Evolutionary conservation across 805 yeast species (phyloP).

Genomic region (Starmerella bombicola): DNA sequence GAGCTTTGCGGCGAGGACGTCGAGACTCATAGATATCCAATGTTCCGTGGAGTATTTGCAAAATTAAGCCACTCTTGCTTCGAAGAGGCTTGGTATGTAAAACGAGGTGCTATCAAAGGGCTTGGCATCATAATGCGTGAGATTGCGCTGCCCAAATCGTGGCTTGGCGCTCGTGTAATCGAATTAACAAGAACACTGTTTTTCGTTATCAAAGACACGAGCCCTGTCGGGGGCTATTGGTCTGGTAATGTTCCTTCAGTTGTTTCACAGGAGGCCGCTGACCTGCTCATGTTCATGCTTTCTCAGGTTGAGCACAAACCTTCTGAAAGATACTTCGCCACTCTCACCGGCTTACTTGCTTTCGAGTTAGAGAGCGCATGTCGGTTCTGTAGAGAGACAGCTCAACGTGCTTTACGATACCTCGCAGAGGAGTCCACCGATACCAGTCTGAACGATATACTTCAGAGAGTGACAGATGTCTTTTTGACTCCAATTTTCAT

Average conservation of each 20-base stretch:
- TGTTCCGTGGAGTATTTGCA: constrained; percentile 62
- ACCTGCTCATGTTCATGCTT: constrained; percentile 51
- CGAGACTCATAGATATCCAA: constrained; percentile 54
- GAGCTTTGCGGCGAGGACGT: constrained; percentile 55
- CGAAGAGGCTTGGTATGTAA: constrained; percentile 73
- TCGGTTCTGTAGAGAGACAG: constrained; percentile 65
- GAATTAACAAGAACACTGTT: constrained; percentile 78
- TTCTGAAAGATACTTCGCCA: constrained; percentile 60
- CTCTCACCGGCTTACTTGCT: constrained; percentile 76
- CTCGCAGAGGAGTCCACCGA: constrained; percentile 53
- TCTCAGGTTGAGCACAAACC: constrained; percentile 30
- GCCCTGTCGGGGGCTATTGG: constrained; percentile 30
- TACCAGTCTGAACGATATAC: constrained; percentile 58
- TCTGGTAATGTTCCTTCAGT: constrained; percentile 76
- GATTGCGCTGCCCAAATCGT: constrained; percentile 50
- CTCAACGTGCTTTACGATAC: constrained; percentile 55
- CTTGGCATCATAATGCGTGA: constrained; percentile 60
- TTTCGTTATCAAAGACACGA: constrained; percentile 67
- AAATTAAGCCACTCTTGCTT: constrained; percentile 84
- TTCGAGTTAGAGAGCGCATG: constrained; percentile 88
- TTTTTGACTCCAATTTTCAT: constrained; percentile 89
- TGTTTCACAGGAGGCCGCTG: constrained; percentile 61
- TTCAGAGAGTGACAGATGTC: constrained; percentile 71
- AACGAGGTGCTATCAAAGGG: constrained; percentile 83
- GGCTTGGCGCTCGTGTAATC: constrained; percentile 67